Base-by-base conservation (phyloP, 2,329 filamentous ascomycete genomes). In the Aureobasidium sp. region DNA sequence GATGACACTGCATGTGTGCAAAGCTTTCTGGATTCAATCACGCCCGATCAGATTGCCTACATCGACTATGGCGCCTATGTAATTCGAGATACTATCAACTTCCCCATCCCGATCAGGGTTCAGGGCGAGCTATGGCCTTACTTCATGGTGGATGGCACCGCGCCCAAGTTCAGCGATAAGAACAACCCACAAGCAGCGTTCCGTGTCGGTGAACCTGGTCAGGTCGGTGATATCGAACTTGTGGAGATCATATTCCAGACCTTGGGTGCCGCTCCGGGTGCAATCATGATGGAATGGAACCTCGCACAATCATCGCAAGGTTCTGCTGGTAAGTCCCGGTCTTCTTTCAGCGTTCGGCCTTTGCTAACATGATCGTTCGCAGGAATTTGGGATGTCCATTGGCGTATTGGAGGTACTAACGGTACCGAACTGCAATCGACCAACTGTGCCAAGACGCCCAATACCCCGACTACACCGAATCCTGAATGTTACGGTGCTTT, bases 1-100 rank as follows among this genome's bases (percentile, higher is more conserved):
- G 93, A 97, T 68, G 92, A 96, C 68, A 96, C 92, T 2, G 83
- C 81, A 3, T 87, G 86, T 7, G 86, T 94, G 68, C 91, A 96
- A 72, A 82, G 83, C 61, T 79, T 90, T 41, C 83, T 96, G 64
- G 77, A 92, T 73, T 82, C 76, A 61, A 64, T 66, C 8, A 81
- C 79, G 22, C 69, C 81, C 0, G 83, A 84, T 66, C 75, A 80
- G 62, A 75, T 84, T 25, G 74, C 84, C 3, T 84, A 82, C 71
- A 79, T 85, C 65, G 82, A 85, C 66, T 81, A 83, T 41, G 82
- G 82, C 31, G 80, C 77, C 48, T 85, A 85, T 69, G 71, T 80
- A 15, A 77, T 85, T 64, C 82, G 77, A 9, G 75, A 76, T 11
- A 84, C 82, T 0, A 74, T 85, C 65, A 78, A 79, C 65, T 73